phyloP scores from a whole-genome alignment of 192 early-diverging fungal species.

The Umbelopsis ramanniana region DNA sequence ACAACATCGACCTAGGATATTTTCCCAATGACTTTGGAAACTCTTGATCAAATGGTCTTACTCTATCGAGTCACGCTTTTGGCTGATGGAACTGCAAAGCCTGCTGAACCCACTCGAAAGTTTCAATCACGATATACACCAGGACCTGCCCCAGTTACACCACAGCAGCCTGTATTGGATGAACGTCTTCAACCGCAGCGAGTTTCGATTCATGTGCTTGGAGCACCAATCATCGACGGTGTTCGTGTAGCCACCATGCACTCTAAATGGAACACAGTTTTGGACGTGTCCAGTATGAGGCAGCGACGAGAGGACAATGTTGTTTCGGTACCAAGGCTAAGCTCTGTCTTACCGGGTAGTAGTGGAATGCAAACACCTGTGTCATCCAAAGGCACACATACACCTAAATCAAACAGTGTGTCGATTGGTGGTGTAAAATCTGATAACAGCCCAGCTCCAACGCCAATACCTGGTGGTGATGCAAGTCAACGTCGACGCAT shows the following conservation, averaged over 20 bases:
- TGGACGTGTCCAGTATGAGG: constrained; percentile 55
- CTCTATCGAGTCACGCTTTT: constrained; percentile 59
- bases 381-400: constrained; percentile 27
- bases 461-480: not conserved
- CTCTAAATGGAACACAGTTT: constrained; percentile 62
- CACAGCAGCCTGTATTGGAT: constrained; percentile 23
- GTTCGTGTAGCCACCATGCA: constrained; percentile 49
- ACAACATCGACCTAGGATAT: constrained; percentile 26
- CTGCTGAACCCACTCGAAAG: constrained; percentile 27
- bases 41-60: constrained; percentile 59
- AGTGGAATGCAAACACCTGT: constrained; percentile 15
- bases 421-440: constrained; percentile 27
- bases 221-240: constrained; percentile 54
- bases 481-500: constrained; percentile 21
- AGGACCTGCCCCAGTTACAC: not conserved
- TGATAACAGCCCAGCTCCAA: constrained; percentile 28
- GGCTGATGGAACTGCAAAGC: constrained; percentile 48
- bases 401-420: constrained; percentile 22
- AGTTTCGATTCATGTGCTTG: constrained; percentile 57
- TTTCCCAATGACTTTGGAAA: constrained; percentile 53
- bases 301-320: constrained; percentile 34
- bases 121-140: constrained; percentile 27
- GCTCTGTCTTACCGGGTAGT: constrained; percentile 6
- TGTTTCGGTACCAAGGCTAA: not conserved
- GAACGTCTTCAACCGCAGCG: constrained; percentile 42